phyloP scores from a whole-genome alignment of 208 protist species.

The Acanthamoeba royreba region DNA sequence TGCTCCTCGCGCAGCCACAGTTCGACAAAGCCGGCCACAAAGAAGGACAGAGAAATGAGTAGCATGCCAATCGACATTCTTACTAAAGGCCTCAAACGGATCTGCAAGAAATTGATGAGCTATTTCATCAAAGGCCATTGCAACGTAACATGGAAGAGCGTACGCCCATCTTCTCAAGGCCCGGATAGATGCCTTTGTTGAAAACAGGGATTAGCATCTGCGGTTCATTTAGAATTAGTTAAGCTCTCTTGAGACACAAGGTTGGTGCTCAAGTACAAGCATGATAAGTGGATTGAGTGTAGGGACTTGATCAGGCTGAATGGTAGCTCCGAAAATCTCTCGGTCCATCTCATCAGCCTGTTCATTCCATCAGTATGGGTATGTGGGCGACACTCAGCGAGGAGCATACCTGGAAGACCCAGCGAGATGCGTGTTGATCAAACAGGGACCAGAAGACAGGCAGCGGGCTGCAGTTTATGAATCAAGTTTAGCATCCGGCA shows the following conservation, averaged over 20 bases:
- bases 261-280: neutral
- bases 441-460: slow-evolving; percentile 61
- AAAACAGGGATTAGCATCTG: slow-evolving; percentile 66
- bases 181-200: slow-evolving; percentile 60
- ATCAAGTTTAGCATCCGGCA: neutral
- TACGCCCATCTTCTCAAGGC: slow-evolving; percentile 35
- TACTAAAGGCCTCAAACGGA: slow-evolving; percentile 54
- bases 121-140: neutral
- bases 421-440: slow-evolving; percentile 48
- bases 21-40: slow-evolving; percentile 61
- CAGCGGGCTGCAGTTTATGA: slow-evolving; percentile 20
- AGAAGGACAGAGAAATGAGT: slow-evolving; percentile 58
- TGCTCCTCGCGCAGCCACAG: slow-evolving; percentile 48
- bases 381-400: neutral
- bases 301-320: slow-evolving; percentile 65
- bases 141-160: too few relatives aligned
- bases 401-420: slow-evolving; percentile 43
- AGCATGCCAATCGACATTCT: slow-evolving; percentile 69
- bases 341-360: slow-evolving; percentile 64
- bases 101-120: neutral
- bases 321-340: slow-evolving; percentile 43
- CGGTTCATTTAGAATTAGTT: neutral
- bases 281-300: slow-evolving; percentile 70
- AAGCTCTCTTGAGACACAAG: neutral
- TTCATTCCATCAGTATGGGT: neutral